Conservation (phyloP, 1,284 basidiomycete species). For the Peniophora sp. region DNA sequence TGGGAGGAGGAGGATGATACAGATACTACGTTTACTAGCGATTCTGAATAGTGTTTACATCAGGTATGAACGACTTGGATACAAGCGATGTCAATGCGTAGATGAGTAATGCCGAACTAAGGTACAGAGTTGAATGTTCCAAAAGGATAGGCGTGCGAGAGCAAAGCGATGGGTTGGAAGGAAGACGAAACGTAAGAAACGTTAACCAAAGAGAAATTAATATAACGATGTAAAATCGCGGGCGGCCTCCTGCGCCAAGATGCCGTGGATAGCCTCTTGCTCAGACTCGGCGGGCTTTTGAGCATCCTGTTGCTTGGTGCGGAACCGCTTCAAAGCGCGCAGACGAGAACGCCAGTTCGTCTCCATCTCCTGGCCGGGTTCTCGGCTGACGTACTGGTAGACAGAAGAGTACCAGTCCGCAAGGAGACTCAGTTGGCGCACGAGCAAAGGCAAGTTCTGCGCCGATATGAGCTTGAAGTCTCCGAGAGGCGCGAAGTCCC, state of each 20-base stretch:
- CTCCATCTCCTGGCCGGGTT: conserved; percentile 71
- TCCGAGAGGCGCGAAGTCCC: conserved; percentile 86
- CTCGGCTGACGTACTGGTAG: conserved; percentile 66
- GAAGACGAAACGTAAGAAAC: no score
- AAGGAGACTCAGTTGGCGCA: conserved; percentile 80
- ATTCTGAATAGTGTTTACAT: no score
- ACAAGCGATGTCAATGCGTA: no score
- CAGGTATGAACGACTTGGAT: no score
- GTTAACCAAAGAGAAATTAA: no score
- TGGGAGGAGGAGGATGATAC: no score
- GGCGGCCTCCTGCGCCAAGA: conserved; percentile 27
- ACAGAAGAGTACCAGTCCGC: conserved; percentile 86
- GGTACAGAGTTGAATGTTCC: no score
- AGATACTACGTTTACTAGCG: no score
- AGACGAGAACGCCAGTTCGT: conserved; percentile 86
- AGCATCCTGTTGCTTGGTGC: conserved; percentile 16
- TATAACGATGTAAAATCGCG: conserved; percentile 27
- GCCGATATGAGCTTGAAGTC: conserved; percentile 90
- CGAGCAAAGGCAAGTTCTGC: conserved; percentile 72
- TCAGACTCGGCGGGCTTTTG: conserved; percentile 13
- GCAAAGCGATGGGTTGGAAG: no score
- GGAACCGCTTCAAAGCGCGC: conserved; percentile 67
- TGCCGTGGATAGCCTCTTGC: conserved; percentile 20
- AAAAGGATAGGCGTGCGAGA: no score
- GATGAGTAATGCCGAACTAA: no score